A percentile compares a stretch with the other conserved stretches of the same genome.
Conservation (phyloP, 345 rosid genomes). For the Citrus medica region DNA sequence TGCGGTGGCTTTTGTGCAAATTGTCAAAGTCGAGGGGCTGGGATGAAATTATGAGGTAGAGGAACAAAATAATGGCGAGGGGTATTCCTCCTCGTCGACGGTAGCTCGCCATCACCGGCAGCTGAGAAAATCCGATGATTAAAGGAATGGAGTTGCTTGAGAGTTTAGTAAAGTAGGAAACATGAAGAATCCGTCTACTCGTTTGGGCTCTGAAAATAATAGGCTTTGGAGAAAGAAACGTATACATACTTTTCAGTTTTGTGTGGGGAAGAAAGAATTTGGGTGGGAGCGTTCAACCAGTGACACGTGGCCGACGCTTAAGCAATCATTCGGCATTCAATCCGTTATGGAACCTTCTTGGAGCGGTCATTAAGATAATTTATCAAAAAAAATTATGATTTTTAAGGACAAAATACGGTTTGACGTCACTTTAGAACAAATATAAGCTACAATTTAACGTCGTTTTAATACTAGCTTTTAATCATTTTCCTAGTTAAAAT, state of each 20-base stretch:
- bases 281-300: background rate
- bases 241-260: too few species aligned
- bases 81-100: conserved; percentile 57
- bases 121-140: background rate
- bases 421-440: too few species aligned
- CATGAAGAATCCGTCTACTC: background rate
- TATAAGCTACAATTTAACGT: too few species aligned
- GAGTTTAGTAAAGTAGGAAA: background rate
- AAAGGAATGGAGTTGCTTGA: background rate
- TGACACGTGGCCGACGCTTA: conserved; percentile 4
- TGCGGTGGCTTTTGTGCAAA: conserved; percentile 32
- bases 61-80: conserved; percentile 27
- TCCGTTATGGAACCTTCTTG: background rate
- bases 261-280: background rate
- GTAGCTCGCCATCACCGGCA: conserved; percentile 31
- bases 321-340: background rate
- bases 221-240: background rate
- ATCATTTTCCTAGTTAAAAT: too few species aligned
- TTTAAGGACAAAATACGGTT: too few species aligned
- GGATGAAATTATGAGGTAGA: conserved; percentile 53
- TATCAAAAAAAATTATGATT: too few species aligned
- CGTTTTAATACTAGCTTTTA: too few species aligned
- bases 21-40: conserved; percentile 39
- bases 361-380: too few species aligned
- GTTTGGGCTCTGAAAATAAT: background rate